A percentile compares a stretch with the other conserved stretches of the same genome.
Evolutionary conservation across 2,329 filamentous ascomycete genomes (phyloP).

Genomic region (Hypoxylon sp.): DNA sequence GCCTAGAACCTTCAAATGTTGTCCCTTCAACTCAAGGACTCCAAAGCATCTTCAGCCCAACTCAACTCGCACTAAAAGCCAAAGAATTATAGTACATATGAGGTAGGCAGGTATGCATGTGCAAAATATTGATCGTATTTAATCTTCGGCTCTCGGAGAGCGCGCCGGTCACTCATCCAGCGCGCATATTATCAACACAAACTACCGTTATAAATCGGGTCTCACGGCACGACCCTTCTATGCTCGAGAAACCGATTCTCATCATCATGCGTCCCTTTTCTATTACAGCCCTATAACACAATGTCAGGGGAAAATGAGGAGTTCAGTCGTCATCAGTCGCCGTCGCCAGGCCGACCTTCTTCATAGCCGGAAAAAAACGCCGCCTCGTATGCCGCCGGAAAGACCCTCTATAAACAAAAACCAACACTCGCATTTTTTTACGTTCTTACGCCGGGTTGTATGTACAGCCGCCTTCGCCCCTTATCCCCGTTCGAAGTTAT

Average conservation of each 20-base stretch:
- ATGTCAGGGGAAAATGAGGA: neutral
- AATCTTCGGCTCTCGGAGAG: slow-evolving; percentile 14
- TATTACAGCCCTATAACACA: slow-evolving; percentile 33
- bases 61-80: neutral
- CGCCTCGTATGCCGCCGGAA: slow-evolving; percentile 19
- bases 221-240: slow-evolving; percentile 12
- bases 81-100: no score
- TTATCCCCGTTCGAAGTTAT: neutral
- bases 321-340: slow-evolving; percentile 26
- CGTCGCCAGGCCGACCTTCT: slow-evolving; percentile 25
- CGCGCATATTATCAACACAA: slow-evolving; percentile 22
- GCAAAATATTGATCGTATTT: slow-evolving; percentile 30
- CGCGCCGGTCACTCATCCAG: slow-evolving; percentile 16
- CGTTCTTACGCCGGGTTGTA: slow-evolving; percentile 31
- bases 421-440: slow-evolving; percentile 12
- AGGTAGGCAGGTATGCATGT: neutral
- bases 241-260: slow-evolving; percentile 26
- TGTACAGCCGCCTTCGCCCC: slow-evolving; percentile 23
- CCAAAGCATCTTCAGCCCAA: neutral
- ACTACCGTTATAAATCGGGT: slow-evolving; percentile 15
- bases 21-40: neutral
- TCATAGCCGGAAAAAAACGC: slow-evolving; percentile 34
- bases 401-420: slow-evolving; percentile 33
- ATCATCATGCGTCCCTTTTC: slow-evolving; percentile 36
- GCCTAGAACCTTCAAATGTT: neutral